A percentile compares a stretch with the other conserved stretches of the same genome.
phyloP scores from a whole-genome alignment of 2,329 filamentous ascomycete species.

The Epichloe scottii region DNA sequence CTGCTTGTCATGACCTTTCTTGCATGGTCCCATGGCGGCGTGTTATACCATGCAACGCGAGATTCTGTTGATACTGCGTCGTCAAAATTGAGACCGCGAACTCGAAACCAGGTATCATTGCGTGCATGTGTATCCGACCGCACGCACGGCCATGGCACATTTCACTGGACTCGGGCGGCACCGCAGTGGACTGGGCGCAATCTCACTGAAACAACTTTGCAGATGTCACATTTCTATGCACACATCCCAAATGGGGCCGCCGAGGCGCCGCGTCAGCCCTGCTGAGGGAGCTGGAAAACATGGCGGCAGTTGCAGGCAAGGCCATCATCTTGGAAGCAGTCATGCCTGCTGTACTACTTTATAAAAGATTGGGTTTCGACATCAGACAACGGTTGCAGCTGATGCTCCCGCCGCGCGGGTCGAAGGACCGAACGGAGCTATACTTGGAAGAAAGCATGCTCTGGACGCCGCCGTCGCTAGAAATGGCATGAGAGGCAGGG shows the following conservation, averaged over 20 bases:
- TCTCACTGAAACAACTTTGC: neutral
- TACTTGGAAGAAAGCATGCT: conserved; percentile 24
- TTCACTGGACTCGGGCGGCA: neutral
- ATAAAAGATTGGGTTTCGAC: conserved; percentile 25
- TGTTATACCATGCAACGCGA: neutral
- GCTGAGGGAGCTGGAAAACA: conserved; percentile 19
- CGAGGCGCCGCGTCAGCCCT: conserved; percentile 24
- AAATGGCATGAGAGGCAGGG: neutral
- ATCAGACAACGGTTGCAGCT: conserved; percentile 20
- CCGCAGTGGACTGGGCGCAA: neutral
- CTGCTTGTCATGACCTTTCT: neutral
- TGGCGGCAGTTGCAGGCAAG: conserved; percentile 19
- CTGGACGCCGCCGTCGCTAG: conserved; percentile 11
- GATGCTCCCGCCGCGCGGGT: conserved; percentile 19
- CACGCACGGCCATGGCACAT: neutral
- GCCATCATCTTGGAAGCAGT: conserved; percentile 27
- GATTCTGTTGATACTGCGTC: conserved; percentile 2
- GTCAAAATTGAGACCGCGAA: neutral
- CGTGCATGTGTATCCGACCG: neutral
- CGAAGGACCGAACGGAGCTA: conserved; percentile 17
- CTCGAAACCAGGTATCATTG: neutral
- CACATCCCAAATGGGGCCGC: conserved; percentile 21
- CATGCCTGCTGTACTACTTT: conserved; percentile 24
- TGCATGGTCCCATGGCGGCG: neutral
- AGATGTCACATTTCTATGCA: conserved; percentile 28